phyloP scores from a whole-genome alignment of 1,139 yeast genomes.

The Blastobotrys illinoisensis region DNA sequence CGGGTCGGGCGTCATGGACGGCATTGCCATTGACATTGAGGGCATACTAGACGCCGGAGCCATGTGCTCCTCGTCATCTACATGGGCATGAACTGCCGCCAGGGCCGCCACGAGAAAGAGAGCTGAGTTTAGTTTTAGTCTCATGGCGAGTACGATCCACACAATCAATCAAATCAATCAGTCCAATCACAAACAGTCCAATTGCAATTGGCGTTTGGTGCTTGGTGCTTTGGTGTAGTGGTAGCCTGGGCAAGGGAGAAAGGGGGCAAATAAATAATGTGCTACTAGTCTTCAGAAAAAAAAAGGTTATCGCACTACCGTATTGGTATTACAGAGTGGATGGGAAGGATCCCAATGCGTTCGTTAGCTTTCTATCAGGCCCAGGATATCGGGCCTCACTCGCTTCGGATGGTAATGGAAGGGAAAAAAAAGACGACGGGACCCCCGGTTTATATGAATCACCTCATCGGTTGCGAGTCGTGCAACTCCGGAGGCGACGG shows the following conservation, averaged over 20 bases:
- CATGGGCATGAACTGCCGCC: not conserved
- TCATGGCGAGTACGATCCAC: not conserved
- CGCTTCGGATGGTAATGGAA: not conserved
- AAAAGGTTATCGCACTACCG: not conserved
- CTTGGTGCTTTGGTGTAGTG: no score
- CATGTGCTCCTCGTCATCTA: not conserved
- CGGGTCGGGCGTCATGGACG: not conserved
- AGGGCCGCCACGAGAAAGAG: not conserved
- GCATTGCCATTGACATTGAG: not conserved
- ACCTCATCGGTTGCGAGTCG: not conserved
- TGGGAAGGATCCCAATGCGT: not conserved
- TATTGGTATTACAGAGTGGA: not conserved
- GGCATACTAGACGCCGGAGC: not conserved
- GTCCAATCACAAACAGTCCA: no score
- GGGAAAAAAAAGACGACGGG: not conserved
- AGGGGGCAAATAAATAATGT: not conserved
- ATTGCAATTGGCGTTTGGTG: no score
- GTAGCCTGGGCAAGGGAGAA: not conserved
- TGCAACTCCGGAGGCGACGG: not conserved
- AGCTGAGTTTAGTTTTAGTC: not conserved
- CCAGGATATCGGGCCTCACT: not conserved
- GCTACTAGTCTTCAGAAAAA: not conserved
- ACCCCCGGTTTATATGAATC: not conserved
- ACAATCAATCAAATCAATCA: no score
- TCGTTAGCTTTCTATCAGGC: not conserved